Conservation (phyloP, 768 basidiomycete species). For the Postia placenta region DNA sequence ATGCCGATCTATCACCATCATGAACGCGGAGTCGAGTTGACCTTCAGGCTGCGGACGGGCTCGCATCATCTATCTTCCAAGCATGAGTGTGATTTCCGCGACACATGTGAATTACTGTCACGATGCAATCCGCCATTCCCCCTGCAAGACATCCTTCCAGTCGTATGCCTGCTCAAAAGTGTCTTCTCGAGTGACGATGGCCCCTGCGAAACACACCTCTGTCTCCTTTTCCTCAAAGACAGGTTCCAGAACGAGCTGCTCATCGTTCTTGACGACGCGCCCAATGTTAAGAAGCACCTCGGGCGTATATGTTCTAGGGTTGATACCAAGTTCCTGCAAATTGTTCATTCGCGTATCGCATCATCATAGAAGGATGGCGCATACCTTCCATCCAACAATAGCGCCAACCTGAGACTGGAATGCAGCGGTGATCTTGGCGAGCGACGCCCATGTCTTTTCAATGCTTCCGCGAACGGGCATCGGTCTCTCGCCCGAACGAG, state of each 20-base stretch:
- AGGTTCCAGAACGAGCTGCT: constrained; percentile 15
- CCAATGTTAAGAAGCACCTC: constrained; percentile 49
- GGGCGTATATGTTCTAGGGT: constrained; percentile 53
- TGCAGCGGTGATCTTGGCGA: constrained; percentile 16
- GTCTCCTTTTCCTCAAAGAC: constrained; percentile 5
- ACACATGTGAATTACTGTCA: too few relatives aligned
- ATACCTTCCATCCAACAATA: constrained; percentile 30
- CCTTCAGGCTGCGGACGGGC: too few relatives aligned
- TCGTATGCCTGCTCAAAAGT: constrained; percentile 16
- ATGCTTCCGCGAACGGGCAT: constrained; percentile 7
- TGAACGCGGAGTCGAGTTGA: too few relatives aligned
- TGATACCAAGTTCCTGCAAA: constrained; percentile 49
- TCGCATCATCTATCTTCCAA: too few relatives aligned
- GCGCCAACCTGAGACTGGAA: constrained; percentile 11
- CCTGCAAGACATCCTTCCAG: constrained; percentile 24
- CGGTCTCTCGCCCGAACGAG: background rate
- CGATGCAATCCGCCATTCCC: constrained; percentile 25
- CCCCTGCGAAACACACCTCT: constrained; percentile 25
- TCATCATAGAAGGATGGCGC: background rate
- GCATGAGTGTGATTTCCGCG: too few relatives aligned
- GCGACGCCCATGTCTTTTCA: constrained; percentile 23
- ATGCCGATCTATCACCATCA: too few relatives aligned
- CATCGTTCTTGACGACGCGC: constrained; percentile 24
- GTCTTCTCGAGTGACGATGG: constrained; percentile 11
- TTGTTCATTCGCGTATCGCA: background rate